phyloP scores from a whole-genome alignment of 345 rosid species.

The Laguncularia racemosa region DNA sequence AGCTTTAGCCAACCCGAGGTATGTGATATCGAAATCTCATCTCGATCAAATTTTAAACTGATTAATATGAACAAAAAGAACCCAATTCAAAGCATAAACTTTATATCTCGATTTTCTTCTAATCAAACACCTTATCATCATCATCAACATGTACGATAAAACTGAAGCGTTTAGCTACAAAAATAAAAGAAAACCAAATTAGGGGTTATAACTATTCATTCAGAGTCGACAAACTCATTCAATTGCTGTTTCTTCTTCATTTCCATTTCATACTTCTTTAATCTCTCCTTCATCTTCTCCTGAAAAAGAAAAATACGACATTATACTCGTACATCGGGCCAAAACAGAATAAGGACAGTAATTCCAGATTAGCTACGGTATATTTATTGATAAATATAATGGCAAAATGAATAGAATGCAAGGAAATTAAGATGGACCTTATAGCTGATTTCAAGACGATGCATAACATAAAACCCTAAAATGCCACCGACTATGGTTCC shows the following conservation, averaged over 20 bases:
- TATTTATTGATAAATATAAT: background rate
- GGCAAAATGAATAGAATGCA: background rate
- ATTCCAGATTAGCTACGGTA: too few relatives aligned
- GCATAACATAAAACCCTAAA: slow-evolving; percentile 87
- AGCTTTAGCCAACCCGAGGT: too few relatives aligned
- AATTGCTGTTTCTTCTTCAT: slow-evolving; percentile 30
- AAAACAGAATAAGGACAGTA: too few relatives aligned
- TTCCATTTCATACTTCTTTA: slow-evolving; percentile 59
- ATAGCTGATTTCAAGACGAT: slow-evolving; percentile 64
- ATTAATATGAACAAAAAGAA: too few relatives aligned
- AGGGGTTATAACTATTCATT: background rate
- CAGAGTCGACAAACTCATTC: slow-evolving; percentile 49
- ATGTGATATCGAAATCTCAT: too few relatives aligned
- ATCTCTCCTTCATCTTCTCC: slow-evolving; percentile 76
- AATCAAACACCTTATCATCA: too few relatives aligned
- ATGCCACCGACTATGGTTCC: slow-evolving; percentile 76
- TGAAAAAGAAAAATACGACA: slow-evolving; percentile 6
- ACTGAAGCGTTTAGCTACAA: background rate
- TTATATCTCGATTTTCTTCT: too few relatives aligned
- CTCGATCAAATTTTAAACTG: too few relatives aligned
- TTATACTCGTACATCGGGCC: too few relatives aligned
- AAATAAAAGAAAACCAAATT: too few relatives aligned
- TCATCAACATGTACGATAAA: background rate
- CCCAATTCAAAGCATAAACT: too few relatives aligned
- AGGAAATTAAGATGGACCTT: slow-evolving; percentile 28